Percentiles rank a stretch among this genome's conserved stretches.
These are phyloP conservation scores for Penicillium cosmopolitanum DNA, from an alignment of 495 filamentous ascomycete genomes.

Conservation along the genomic window DNA sequence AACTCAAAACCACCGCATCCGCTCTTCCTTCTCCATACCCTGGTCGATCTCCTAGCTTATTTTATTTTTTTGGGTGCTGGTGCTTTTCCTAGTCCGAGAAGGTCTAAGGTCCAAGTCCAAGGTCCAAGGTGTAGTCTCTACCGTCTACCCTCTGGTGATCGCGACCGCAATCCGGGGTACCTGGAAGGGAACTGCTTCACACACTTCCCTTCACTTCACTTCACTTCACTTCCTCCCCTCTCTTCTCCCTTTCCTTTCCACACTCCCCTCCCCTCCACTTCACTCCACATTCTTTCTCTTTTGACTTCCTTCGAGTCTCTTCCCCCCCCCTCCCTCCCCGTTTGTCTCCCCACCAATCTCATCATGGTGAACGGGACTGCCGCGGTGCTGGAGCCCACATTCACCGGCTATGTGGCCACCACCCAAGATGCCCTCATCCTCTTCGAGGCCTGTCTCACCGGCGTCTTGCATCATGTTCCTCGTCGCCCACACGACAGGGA, in stretches of 20 bases:
- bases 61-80: constrained; percentile 14
- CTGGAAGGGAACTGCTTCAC: constrained; percentile 6
- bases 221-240: constrained; percentile 6
- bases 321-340: too few species aligned
- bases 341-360: constrained; percentile 8
- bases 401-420: constrained; percentile 66
- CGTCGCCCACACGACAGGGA: constrained; percentile 87
- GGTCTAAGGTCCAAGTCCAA: too few species aligned
- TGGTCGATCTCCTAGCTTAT: constrained; percentile 40
- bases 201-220: not conserved
- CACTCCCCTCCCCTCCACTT: too few species aligned
- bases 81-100: not conserved
- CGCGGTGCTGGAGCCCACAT: constrained; percentile 59
- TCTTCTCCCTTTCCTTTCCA: too few species aligned
- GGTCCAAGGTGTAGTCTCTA: too few species aligned
- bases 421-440: constrained; percentile 77
- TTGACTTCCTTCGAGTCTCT: too few species aligned
- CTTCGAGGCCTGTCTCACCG: constrained; percentile 74
- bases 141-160: not conserved
- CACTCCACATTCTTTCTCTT: too few species aligned
- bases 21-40: constrained; percentile 37
- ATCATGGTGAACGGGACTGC: constrained; percentile 52
- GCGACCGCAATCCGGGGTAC: constrained; percentile 11
- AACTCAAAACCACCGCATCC: constrained; percentile 32
- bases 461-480: constrained; percentile 69